Percentiles rank a stretch among this genome's conserved stretches.
These are phyloP conservation scores for Globisporangium carolinianum DNA, from an alignment of 352 stramenopile species.

Conservation along the genomic window DNA sequence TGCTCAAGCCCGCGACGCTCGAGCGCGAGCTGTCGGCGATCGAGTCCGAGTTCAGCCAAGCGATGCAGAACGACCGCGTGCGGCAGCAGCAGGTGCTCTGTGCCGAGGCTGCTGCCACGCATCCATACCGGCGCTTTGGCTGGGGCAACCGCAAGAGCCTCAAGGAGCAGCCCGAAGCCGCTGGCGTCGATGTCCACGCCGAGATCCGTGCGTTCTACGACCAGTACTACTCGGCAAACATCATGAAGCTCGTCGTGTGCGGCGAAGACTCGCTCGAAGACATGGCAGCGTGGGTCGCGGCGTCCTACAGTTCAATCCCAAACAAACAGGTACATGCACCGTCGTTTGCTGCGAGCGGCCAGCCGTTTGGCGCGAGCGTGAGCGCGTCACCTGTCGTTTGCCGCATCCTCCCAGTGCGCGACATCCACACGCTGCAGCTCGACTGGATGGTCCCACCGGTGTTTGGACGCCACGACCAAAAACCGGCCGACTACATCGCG, in stretches of 20 bases:
- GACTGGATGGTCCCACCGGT: slow-evolving; percentile 75
- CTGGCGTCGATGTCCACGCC: slow-evolving; percentile 47
- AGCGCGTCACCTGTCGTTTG: slow-evolving; percentile 41
- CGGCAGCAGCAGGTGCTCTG: slow-evolving; percentile 75
- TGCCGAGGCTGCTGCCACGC: slow-evolving; percentile 30
- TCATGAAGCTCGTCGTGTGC: slow-evolving; percentile 83
- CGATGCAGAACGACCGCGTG: slow-evolving; percentile 63
- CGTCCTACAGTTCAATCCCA: slow-evolving; percentile 52
- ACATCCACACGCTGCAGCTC: slow-evolving; percentile 72
- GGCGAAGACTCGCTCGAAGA: slow-evolving; percentile 67
- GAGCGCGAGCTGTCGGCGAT: slow-evolving; percentile 82
- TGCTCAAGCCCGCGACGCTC: slow-evolving; percentile 75
- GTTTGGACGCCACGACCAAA: slow-evolving; percentile 61
- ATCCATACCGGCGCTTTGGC: slow-evolving; percentile 79
- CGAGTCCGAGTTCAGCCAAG: slow-evolving; percentile 85
- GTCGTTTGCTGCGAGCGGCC: slow-evolving; percentile 30
- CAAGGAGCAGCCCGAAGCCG: slow-evolving; percentile 30
- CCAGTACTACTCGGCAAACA: slow-evolving; percentile 66
- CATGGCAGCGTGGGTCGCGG: slow-evolving; percentile 52
- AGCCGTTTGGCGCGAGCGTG: slow-evolving; percentile 43
- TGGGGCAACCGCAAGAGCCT: slow-evolving; percentile 84
- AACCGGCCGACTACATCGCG: slow-evolving; percentile 74
- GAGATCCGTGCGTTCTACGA: slow-evolving; percentile 65
- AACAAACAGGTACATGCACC: slow-evolving; percentile 44
- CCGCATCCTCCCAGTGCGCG: slow-evolving; percentile 64